Base-by-base conservation (phyloP, 2,329 filamentous ascomycete species). In the Sporothrix phasma region DNA sequence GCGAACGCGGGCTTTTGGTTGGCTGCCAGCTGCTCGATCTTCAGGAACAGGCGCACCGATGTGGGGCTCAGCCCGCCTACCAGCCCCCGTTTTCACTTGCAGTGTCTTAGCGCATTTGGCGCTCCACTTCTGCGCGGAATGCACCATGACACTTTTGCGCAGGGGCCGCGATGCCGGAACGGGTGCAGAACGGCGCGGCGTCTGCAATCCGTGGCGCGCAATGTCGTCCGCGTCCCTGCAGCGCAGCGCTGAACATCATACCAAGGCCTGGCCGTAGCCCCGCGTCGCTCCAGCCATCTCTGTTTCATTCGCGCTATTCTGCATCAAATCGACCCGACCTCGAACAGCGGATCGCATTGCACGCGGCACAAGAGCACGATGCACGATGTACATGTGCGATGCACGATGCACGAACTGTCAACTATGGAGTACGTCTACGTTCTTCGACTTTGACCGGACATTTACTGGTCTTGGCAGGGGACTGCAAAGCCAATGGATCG, bases 31-130 rank as follows among this genome's bases (percentile, higher is more conserved):
- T 24, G 3, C 2, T 26, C 22, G 37, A 51, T 58, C 45, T 60
- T 63, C 64, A 65, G 60, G 64, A 34, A 65, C 64, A 37, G 19
- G 1, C 4, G 4, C 3, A 22, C 15, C 13, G 29, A 43, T 46
- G 56, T 60, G 56, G 56, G n/a, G 24, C 26, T 2, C n/a, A n/a
- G 3, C 10, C 17, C 13, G 37, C 29, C 54, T 29, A 47, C 63
- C 63, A 64, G 56, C 63, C 63, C 63, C 46, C 24, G 17, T 19
- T 43, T 17, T 17, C 34, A 24, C 15, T 26, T 45, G 31, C 31
- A 63, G 34, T 22, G 24, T 13, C 43, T n/a, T 37, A 34, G 54
- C 22, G 11, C 19, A 43, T 26, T 11, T 26, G 15, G 15, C 37
- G 37, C 37, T 37, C 54, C 31, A 17, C 11, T 22, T 34, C 17